phyloP scores from a whole-genome alignment of 1,139 yeast genomes.

The Blastobotrys illinoisensis region DNA sequence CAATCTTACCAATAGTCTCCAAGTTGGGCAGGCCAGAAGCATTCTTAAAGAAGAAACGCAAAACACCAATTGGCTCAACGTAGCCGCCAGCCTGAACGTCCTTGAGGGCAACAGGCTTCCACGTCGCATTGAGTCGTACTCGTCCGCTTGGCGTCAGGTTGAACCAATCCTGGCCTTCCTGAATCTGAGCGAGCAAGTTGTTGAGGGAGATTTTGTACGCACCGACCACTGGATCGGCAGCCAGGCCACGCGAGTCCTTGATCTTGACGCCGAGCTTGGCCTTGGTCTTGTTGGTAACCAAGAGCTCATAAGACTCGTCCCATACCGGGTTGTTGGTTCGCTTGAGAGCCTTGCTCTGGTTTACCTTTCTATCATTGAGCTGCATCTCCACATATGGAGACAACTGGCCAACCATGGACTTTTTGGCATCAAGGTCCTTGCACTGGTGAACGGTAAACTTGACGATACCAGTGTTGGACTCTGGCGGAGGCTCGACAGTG shows the following conservation, averaged over 20 bases:
- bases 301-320: constrained; percentile 60
- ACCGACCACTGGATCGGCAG: constrained; percentile 58
- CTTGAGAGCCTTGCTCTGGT: constrained; percentile 54
- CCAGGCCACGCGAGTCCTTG: constrained; percentile 57
- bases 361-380: constrained; percentile 53
- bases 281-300: constrained; percentile 68
- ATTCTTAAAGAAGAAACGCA: constrained; percentile 64
- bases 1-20: constrained; percentile 84
- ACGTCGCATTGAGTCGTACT: constrained; percentile 58
- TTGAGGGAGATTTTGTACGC: constrained; percentile 43
- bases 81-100: constrained; percentile 61
- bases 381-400: constrained; percentile 68
- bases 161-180: constrained; percentile 74
- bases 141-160: constrained; percentile 62
- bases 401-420: constrained; percentile 61
- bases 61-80: constrained; percentile 88
- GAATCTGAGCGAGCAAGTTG: constrained; percentile 70
- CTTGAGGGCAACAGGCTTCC: constrained; percentile 82
- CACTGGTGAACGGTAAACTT: constrained; percentile 68
- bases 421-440: constrained; percentile 57
- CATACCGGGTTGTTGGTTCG: constrained; percentile 65
- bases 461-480: constrained; percentile 86
- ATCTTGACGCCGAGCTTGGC: constrained; percentile 61
- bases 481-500: constrained; percentile 81
- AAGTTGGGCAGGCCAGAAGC: constrained; percentile 76